Evolutionary conservation across 2,329 filamentous ascomycete genomes (phyloP), one percentile per base, ranked within the genome.

Genomic region (Fonsecaea pugnacius): DNA sequence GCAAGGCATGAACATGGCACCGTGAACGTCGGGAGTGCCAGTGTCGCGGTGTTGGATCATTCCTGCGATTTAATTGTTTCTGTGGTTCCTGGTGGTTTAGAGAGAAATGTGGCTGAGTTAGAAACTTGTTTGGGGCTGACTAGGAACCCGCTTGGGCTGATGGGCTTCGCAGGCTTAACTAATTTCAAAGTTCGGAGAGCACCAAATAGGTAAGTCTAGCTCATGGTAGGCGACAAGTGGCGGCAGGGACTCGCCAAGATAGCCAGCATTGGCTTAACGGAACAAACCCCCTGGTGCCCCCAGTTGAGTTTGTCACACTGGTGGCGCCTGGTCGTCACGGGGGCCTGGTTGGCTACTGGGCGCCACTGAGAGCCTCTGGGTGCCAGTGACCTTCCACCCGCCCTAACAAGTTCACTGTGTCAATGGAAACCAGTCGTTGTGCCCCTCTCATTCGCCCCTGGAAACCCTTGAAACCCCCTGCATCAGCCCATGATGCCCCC

Each of bases 401-500:
- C 40, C 43, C 18, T 48, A 48, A 21, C 43, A 24, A 16, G 14
- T 18, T 46, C 21, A 12, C 43, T 6, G 9, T 14, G 9, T 10
- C 43, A 4, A 21, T 48, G 43, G 21, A 24, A 48, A 16, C 43
- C 43, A 24, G 43, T 48, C 43, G 24, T 48, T 27, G 9, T 24
- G 18, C 12, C 6, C 21, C 43, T 48, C 43, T 27, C 43, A 48
- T 48, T 48, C 43, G 43, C 43, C 43, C 18, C 18, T 3, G 18
- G 43, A 16, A 14, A 48, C 12, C n/a, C 18, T 48, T 48, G 43
- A 48, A 48, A 48, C 43, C 43, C 43, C 43, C 43, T 48, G 43
- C 43, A 48, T 48, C 18, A 24, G n/a, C n/a, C 8, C 43, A 43
- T 48, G 35, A 38, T 14, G 5, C 10, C 35, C 27, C 27, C 43